Evolutionary conservation across 106 monocot genomes (phyloP).

Genomic region (Amphibolis antarctica): DNA sequence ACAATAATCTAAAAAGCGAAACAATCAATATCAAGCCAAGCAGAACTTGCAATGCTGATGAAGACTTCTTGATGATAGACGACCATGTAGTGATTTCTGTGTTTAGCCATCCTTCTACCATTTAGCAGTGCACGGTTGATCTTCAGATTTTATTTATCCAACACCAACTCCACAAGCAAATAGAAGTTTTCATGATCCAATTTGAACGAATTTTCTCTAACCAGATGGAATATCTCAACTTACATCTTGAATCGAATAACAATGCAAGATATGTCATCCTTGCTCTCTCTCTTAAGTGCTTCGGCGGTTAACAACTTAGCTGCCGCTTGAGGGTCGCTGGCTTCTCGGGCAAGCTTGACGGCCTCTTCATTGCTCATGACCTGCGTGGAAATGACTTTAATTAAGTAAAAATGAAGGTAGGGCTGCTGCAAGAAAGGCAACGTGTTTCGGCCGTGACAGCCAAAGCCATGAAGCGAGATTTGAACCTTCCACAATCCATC

Average conservation of each 20-base stretch:
- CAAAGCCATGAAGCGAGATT: background rate
- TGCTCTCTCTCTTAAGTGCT: constrained; percentile 22
- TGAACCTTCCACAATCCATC: constrained; percentile 44
- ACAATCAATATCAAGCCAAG: constrained; percentile 1
- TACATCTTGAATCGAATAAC: constrained; percentile 22
- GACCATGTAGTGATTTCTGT: background rate
- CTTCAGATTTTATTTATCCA: no score
- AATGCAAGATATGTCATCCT: constrained; percentile 37
- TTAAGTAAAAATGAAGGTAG: no score
- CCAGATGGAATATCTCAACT: background rate
- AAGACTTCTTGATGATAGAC: background rate
- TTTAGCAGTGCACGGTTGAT: background rate
- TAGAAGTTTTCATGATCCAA: background rate
- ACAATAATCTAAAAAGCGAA: background rate
- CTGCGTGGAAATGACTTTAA: constrained; percentile 7
- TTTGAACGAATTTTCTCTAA: background rate
- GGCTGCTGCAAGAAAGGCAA: background rate
- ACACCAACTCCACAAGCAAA: background rate
- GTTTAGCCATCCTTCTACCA: background rate
- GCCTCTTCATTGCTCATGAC: constrained; percentile 28
- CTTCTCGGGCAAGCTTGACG: constrained; percentile 16
- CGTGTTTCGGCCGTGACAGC: background rate
- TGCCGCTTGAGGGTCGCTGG: constrained; percentile 19
- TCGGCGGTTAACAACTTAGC: constrained; percentile 21
- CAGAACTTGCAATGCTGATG: no score